Base-by-base conservation (phyloP, 371 early-diverging fungal species). In the Phascolomyces articulosus region DNA sequence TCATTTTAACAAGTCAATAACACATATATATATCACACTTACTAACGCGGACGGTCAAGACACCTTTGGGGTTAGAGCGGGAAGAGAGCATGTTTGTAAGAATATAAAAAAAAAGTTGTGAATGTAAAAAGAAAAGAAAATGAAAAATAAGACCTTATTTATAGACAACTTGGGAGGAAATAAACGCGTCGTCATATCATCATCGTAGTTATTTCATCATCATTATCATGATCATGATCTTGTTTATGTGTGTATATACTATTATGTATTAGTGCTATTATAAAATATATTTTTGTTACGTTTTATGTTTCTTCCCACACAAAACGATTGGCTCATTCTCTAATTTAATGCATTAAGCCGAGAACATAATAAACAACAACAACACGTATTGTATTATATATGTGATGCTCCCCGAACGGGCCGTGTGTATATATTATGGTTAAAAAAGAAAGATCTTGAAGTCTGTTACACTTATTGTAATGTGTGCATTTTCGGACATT, bases 61-160 rank as follows among this genome's bases (percentile, higher is more conserved):
- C 47, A 65, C 71, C 71, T 53, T 59, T 58, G 65, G 71, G 71
- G 62, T 65, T 64, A 41, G 64, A 64, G 61, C 56, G 58, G n/a
- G 64, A 61, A 24, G 64, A 60, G 34, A 71, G 62, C 71, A 71
- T 71, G 13, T 59, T 70, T 13, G 44, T 44, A n/a, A 16, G 4
- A 18, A 44, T 44, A n/a, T 13, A n/a, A 41, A 44, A n/a, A 44
- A 44, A 13, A 16, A 13, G 34, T 9, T 34, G 11, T 34, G 11
- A 34, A 40, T 15, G 15, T 24, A 2, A 2, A 60, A 60, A 47
- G 48, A 60, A 27, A 38, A 23, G 15, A 29, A 51, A 4, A 29
- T 31, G 28, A 60, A 21, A 20, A n/a, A 8, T 13, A 23, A 40
- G 23, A 6, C 26, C 40, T 40, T 24, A 20, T 57, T 38, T 57